Evolutionary conservation across 2,329 filamentous ascomycete species (phyloP), one percentile per base, ranked within the genome.

Genomic region (Cladosporium sp.): DNA sequence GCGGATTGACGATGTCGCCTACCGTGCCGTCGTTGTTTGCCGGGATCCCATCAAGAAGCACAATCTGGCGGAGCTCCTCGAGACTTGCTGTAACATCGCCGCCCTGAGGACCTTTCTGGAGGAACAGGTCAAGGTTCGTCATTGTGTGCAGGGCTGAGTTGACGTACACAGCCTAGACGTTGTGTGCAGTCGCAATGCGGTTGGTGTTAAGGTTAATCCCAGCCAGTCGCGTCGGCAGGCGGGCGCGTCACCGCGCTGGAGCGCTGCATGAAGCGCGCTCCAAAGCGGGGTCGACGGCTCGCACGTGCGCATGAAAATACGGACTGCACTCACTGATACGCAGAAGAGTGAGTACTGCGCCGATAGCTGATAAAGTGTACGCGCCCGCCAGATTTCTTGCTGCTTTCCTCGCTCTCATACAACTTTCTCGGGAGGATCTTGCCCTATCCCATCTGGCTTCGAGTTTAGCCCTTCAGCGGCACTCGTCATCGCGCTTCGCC

Each of bases 1-100:
- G 4, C 40, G 28, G 45, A 33, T 19, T 7, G 4, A 43, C 6
- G 46, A 9, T 28, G 33, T 22, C 31, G 64, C 75, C 69, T 67
- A 89, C 86, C 86, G 90, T 91, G 76, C 87, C 87, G 70, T 92
- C 87, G 59, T 78, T 80, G 64, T 89, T 87, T 61, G 83, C 84
- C 65, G 86, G 87, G 66, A 91, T 82, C 56, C 87, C 87, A 63
- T 88, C 82, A 58, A 86, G 82, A 49, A 91, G 72, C 46, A 92
- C 84, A 62, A 86, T 86, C 70, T 85, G 81, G 46, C 87, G 80
- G 61, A 86, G 75, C 61, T 85, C 85, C 62, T 87, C 83, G 46
- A 92, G 72, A 8, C 84, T 84, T 14, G 80, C 79, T 19, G 77
- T 67, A 19, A 85, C 75, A 67, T 93, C 84, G 16, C 84, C 86